phyloP scores from a whole-genome alignment of 169 alveolate genomes.

The Perkinsus olseni region DNA sequence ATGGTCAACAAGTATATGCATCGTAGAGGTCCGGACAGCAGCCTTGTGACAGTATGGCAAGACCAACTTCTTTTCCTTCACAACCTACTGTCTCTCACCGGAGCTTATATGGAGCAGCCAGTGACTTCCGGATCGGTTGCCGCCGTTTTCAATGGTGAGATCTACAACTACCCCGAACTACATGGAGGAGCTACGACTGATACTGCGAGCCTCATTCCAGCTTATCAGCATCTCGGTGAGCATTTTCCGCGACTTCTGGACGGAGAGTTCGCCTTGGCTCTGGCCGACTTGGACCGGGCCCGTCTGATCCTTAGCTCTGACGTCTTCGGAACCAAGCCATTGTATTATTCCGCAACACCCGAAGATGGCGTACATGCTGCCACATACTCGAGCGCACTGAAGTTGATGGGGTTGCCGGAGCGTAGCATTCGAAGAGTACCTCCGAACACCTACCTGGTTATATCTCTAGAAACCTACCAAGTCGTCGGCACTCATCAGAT shows the following conservation, averaged over 20 bases:
- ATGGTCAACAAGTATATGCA: conserved; percentile 24
- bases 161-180: neutral
- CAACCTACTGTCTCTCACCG: neutral
- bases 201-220: neutral
- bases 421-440: conserved; percentile 22
- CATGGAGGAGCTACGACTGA: neutral
- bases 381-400: conserved; percentile 20
- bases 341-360: neutral
- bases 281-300: neutral
- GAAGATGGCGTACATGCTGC: conserved; percentile 23
- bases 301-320: neutral
- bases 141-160: neutral
- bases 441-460: conserved; percentile 16
- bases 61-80: neutral
- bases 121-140: neutral
- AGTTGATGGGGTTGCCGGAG: conserved; percentile 16
- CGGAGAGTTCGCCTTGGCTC: neutral
- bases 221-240: neutral
- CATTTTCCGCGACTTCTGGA: neutral
- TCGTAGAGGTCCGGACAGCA: conserved; percentile 30
- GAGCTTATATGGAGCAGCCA: neutral
- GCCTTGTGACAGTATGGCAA: neutral
- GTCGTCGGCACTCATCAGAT: neutral
- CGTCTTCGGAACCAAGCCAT: neutral
- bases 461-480: conserved; percentile 1